Evolutionary conservation across 108 stramenopile species (phyloP).

Genomic region (Fragilaria crotonensis): DNA sequence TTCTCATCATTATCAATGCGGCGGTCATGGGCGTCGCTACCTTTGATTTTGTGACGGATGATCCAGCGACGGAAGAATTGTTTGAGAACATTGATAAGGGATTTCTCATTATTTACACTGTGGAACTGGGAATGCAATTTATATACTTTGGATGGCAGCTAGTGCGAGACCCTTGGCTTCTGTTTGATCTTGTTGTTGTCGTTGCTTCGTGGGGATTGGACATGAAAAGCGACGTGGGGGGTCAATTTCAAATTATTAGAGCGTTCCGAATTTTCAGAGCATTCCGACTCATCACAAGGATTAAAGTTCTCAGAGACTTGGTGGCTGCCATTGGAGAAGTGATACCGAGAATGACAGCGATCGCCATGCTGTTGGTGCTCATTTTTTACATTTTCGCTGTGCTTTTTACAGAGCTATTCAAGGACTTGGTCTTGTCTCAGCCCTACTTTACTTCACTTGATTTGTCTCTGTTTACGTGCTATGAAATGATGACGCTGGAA

Average conservation of each 20-base stretch:
- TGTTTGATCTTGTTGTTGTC: slow-evolving; percentile 60
- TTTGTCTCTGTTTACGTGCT: slow-evolving; percentile 48
- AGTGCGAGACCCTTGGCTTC: slow-evolving; percentile 53
- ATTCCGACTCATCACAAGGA: slow-evolving; percentile 51
- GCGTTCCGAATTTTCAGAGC: slow-evolving; percentile 70
- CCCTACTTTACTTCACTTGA: slow-evolving; percentile 46
- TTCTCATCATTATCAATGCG: slow-evolving; percentile 56
- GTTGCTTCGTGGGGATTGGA: slow-evolving; percentile 55
- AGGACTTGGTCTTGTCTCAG: slow-evolving; percentile 12
- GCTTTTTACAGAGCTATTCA: slow-evolving; percentile 55
- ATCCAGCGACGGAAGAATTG: slow-evolving; percentile 17
- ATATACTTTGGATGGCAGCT: slow-evolving; percentile 35
- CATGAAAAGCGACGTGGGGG: background rate
- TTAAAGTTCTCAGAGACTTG: slow-evolving; percentile 45
- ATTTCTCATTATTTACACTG: slow-evolving; percentile 54
- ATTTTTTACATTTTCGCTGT: slow-evolving; percentile 72
- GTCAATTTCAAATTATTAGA: slow-evolving; percentile 45
- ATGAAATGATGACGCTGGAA: slow-evolving; percentile 72
- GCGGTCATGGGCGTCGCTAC: slow-evolving; percentile 65
- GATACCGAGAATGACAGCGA: slow-evolving; percentile 60
- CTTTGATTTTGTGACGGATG: slow-evolving; percentile 55
- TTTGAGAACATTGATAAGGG: slow-evolving; percentile 33
- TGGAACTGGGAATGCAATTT: slow-evolving; percentile 53
- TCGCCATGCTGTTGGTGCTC: slow-evolving; percentile 41
- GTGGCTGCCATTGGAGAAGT: slow-evolving; percentile 56